Percentiles rank a stretch among this genome's conserved stretches.
Evolutionary conservation across 2,329 filamentous ascomycete genomes (phyloP).

Genomic region (Penicillium sclerotiorum): DNA sequence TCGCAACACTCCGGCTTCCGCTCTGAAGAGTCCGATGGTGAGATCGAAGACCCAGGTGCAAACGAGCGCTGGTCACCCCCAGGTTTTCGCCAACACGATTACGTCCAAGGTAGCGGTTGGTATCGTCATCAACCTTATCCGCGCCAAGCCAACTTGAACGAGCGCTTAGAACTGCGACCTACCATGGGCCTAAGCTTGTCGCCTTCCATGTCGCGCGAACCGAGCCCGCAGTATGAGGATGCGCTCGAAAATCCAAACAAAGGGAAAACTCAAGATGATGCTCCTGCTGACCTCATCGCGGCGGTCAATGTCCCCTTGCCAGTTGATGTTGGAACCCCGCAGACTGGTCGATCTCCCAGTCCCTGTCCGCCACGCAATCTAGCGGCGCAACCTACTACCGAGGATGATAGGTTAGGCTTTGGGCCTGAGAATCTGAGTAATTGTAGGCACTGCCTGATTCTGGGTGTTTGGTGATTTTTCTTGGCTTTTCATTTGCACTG

Average conservation of each 20-base stretch:
- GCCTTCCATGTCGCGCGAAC: conserved; percentile 57
- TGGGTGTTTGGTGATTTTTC: conserved; percentile 10
- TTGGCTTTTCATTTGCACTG: conserved; percentile 8
- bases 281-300: conserved; percentile 30
- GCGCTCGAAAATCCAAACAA: conserved; percentile 49
- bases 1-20: conserved; percentile 68
- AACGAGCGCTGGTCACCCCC: conserved; percentile 66
- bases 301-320: conserved; percentile 59
- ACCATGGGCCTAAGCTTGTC: conserved; percentile 42
- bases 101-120: conserved; percentile 60
- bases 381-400: conserved; percentile 18
- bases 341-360: conserved; percentile 60
- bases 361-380: conserved; percentile 46
- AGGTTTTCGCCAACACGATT: conserved; percentile 58
- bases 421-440: conserved; percentile 49
- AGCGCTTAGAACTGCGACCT: conserved; percentile 44
- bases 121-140: conserved; percentile 54
- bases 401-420: conserved; percentile 42
- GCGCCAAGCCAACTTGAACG: conserved; percentile 37
- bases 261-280: conserved; percentile 27
- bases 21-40: conserved; percentile 52
- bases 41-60: conserved; percentile 37
- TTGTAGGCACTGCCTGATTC: conserved; percentile 48
- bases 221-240: conserved; percentile 63
- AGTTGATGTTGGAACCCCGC: conserved; percentile 56